phyloP scores from a whole-genome alignment of 441 rosid species.

The Erodium moschatum region DNA sequence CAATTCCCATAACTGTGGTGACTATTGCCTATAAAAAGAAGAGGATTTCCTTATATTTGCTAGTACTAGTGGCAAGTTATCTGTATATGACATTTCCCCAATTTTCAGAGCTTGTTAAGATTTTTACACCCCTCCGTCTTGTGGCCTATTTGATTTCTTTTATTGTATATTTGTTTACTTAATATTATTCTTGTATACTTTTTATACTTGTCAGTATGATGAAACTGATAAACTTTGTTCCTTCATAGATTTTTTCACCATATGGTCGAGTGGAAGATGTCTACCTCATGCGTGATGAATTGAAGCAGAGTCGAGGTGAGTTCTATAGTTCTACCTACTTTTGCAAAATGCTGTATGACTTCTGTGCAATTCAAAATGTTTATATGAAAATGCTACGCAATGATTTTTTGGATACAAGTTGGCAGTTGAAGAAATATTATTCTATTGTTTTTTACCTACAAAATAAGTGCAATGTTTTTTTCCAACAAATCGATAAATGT shows the following conservation, averaged over 20 bases:
- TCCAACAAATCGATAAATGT: background rate
- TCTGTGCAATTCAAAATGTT: background rate
- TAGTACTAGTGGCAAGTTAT: background rate
- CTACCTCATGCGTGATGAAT: constrained; percentile 97
- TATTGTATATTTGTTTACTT: constrained; percentile 2
- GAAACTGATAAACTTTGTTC: constrained; percentile 10
- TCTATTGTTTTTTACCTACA: background rate
- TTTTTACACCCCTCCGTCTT: background rate
- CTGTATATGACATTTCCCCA: background rate
- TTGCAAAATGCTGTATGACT: constrained; percentile 8
- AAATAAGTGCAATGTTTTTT: background rate
- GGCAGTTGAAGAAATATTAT: background rate
- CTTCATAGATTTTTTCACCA: constrained; percentile 65
- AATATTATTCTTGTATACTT: too few relatives aligned
- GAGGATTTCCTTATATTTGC: background rate
- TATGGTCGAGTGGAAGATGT: constrained; percentile 97
- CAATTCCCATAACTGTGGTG: background rate
- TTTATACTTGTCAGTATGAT: background rate
- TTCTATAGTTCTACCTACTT: constrained; percentile 18
- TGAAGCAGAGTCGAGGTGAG: constrained; percentile 94
- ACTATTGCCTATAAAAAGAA: background rate
- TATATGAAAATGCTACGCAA: constrained; percentile 1
- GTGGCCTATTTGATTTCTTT: background rate
- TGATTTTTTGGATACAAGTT: constrained; percentile 6
- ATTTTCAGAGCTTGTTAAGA: background rate